A percentile compares a stretch with the other conserved stretches of the same genome.
phyloP scores from a whole-genome alignment of 495 filamentous ascomycete genomes.

The Aspergillus panamensis region DNA sequence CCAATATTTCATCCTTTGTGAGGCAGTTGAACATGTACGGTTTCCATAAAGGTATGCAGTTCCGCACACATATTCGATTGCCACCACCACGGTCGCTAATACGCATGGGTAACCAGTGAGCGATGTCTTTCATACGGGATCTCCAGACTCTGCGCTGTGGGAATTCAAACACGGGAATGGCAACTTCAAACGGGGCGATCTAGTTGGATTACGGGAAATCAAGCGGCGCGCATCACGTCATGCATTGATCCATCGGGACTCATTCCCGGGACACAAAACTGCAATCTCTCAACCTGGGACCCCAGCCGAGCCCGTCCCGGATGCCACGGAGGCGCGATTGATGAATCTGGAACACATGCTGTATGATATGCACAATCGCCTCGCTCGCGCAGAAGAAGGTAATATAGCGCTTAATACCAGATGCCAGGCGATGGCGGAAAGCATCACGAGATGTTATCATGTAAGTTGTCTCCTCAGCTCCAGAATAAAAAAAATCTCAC shows the following conservation, averaged over 20 bases:
- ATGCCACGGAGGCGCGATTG: conserved; percentile 73
- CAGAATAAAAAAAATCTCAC: background rate
- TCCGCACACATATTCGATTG: background rate
- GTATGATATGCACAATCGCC: conserved; percentile 72
- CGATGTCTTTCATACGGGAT: conserved; percentile 96
- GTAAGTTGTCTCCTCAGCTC: conserved; percentile 36
- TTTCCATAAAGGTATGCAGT: conserved; percentile 88
- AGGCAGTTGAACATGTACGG: conserved; percentile 99
- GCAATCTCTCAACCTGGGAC: conserved; percentile 74
- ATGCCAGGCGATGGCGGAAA: conserved; percentile 79
- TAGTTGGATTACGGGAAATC: conserved; percentile 89
- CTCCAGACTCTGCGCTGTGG: conserved; percentile 94
- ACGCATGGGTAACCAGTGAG: conserved; percentile 60
- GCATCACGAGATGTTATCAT: conserved; percentile 72
- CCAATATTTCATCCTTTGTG: conserved; percentile 97
- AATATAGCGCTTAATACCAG: conserved; percentile 72
- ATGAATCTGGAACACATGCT: conserved; percentile 74
- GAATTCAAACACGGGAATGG: conserved; percentile 99
- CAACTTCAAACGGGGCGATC: conserved; percentile 92
- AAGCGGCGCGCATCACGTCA: conserved; percentile 95
- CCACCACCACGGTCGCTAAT: conserved; percentile 14
- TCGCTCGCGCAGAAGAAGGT: conserved; percentile 80
- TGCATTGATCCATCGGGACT: conserved; percentile 91
- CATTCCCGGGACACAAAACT: conserved; percentile 75
- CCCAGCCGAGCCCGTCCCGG: conserved; percentile 75